phyloP scores from a whole-genome alignment of 345 rosid genomes.

The Bruguiera sexangula region DNA sequence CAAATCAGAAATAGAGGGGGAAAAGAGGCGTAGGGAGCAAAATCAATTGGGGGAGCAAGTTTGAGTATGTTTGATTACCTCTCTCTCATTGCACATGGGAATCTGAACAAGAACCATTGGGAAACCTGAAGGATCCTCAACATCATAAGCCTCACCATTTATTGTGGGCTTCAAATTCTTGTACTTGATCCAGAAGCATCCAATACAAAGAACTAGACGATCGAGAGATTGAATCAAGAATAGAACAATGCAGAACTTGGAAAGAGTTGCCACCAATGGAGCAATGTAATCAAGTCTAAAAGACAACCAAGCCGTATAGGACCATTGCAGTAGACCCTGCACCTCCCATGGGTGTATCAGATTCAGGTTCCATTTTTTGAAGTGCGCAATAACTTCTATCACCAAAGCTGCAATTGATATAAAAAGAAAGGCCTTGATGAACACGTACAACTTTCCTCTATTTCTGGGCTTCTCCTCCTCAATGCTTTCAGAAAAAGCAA shows the following conservation, averaged over 20 bases:
- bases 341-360: slow-evolving; percentile 68
- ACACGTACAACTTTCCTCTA: slow-evolving; percentile 66
- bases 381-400: slow-evolving; percentile 66
- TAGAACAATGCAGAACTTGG: slow-evolving; percentile 62
- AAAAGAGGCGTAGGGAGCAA: not conserved
- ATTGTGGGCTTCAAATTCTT: slow-evolving; percentile 62
- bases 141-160: slow-evolving; percentile 42
- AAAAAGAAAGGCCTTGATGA: slow-evolving; percentile 62
- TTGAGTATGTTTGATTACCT: slow-evolving; percentile 37
- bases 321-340: slow-evolving; percentile 63
- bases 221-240: slow-evolving; percentile 89
- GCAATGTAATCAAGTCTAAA: slow-evolving; percentile 70
- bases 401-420: slow-evolving; percentile 57
- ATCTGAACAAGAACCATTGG: slow-evolving; percentile 96
- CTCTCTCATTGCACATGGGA: slow-evolving; percentile 96
- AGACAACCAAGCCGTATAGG: slow-evolving; percentile 71
- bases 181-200: slow-evolving; percentile 83
- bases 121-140: slow-evolving; percentile 55
- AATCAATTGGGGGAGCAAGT: not conserved
- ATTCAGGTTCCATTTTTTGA: slow-evolving; percentile 66
- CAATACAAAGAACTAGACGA: slow-evolving; percentile 65
- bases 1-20: slow-evolving; percentile 5
- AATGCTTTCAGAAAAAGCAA: slow-evolving; percentile 32
- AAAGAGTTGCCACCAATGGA: slow-evolving; percentile 56
- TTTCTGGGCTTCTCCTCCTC: slow-evolving; percentile 48